Evolutionary conservation across 2,329 filamentous ascomycete species (phyloP), one percentile per base, ranked within the genome.

Genomic region (Lachnellula subtilissima): DNA sequence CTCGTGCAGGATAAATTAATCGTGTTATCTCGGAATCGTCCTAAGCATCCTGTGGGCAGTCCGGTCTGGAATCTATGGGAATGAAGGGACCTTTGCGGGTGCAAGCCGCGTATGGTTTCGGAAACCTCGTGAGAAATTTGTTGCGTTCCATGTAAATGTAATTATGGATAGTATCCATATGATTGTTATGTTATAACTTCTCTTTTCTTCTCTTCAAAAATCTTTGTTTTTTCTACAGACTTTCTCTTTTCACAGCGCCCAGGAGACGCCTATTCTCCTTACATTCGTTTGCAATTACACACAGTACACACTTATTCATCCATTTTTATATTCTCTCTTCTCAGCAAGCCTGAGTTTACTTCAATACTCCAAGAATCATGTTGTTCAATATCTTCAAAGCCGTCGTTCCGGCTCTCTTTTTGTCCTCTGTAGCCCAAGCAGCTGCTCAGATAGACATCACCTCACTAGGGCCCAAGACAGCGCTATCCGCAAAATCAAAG

Each of bases 401-500:
- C 17, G 42, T 45, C 6, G 45, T 53, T 9, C 51, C 48, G 4
- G 35, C 54, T 3, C 35, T 57, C 32, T 46, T 62, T 28, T 47
- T 62, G 17, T 57, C 60, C 23, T 48, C 52, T 22, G 8, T 52
- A 11, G 54, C 43, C 14, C 49, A 56, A 36, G 57, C 56, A 19
- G 52, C 53, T 35, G 55, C 55, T 11, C 28, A 45, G 23, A 54
- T 60, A n/a, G 58, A 62, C 25, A 46, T 22, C n/a, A 17, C 56
- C 5, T 48, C 54, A 4, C 64, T 71, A 14, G 70, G 70, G 5
- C 64, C 68, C 25, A 63, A 60, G 2, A 72, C 69, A 1, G 32
- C 58, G 5, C 61, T 71, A 7, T 58, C 60, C 2, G 4, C 63
- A 4, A 72, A 72, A 49, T 63, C 49, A 0, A 61, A 50, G 7